phyloP scores from a whole-genome alignment of 2,329 filamentous ascomycete species.

The Aureobasidium namibiae region DNA sequence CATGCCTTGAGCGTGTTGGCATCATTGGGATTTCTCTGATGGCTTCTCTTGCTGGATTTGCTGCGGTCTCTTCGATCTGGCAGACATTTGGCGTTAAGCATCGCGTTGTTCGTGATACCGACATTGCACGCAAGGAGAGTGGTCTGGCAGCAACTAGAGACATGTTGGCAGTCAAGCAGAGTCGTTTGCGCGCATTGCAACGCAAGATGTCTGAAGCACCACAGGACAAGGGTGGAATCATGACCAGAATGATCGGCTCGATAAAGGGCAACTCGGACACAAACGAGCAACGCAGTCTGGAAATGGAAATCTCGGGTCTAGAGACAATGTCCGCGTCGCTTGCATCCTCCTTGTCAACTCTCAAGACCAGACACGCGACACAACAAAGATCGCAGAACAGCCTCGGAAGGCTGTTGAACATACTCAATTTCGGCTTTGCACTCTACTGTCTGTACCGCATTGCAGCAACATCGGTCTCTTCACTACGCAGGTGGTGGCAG shows the following conservation, averaged over 20 bases:
- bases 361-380: constrained; percentile 55
- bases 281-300: constrained; percentile 46
- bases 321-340: constrained; percentile 72
- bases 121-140: constrained; percentile 68
- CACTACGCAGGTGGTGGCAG: constrained; percentile 48
- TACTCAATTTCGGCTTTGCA: constrained; percentile 62
- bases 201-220: constrained; percentile 48
- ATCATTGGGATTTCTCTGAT: constrained; percentile 81
- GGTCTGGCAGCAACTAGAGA: constrained; percentile 72
- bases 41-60: constrained; percentile 82
- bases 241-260: constrained; percentile 66
- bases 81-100: constrained; percentile 65
- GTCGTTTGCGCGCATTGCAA: constrained; percentile 61
- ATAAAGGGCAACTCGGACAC: constrained; percentile 55
- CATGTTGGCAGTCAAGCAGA: constrained; percentile 68
- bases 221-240: constrained; percentile 44
- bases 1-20: constrained; percentile 59
- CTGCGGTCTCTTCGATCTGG: constrained; percentile 81
- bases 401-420: constrained; percentile 55
- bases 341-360: constrained; percentile 53
- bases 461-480: constrained; percentile 60
- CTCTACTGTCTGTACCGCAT: constrained; percentile 82
- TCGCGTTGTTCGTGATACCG: constrained; percentile 54
- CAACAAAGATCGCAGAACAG: constrained; percentile 60
- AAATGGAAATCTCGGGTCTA: constrained; percentile 70